A percentile compares a stretch with the other conserved stretches of the same genome.
phyloP scores from a whole-genome alignment of 108 stramenopile genomes.

The Pseudonitzschia multiseries region DNA sequence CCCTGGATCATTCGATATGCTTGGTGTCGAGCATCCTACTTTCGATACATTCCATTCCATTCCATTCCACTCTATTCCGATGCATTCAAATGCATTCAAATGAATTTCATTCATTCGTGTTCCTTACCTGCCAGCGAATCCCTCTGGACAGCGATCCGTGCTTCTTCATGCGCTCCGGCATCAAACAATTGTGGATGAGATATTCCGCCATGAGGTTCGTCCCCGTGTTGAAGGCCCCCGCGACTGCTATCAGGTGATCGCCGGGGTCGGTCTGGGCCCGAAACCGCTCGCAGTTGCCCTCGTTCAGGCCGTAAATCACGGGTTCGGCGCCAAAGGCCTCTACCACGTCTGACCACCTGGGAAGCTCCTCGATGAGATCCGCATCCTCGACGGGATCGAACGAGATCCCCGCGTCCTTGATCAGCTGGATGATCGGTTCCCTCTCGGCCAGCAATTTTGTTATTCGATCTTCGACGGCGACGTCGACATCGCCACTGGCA shows the following conservation, averaged over 20 bases:
- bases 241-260: conserved; percentile 39
- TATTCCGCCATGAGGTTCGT: conserved; percentile 78
- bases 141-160: conserved; percentile 38
- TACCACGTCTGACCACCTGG: conserved; percentile 41
- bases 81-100: too few relatives aligned
- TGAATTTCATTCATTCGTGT: too few relatives aligned
- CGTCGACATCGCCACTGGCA: neutral
- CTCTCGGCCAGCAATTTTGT: neutral
- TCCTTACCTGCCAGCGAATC: conserved; percentile 67
- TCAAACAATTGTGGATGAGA: conserved; percentile 62
- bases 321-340: conserved; percentile 45
- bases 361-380: conserved; percentile 31
- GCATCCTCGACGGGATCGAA: conserved; percentile 27
- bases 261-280: conserved; percentile 30
- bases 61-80: too few relatives aligned
- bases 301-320: conserved; percentile 43
- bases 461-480: neutral
- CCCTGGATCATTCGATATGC: too few relatives aligned
- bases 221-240: conserved; percentile 83
- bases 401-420: conserved; percentile 18
- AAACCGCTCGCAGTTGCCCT: conserved; percentile 35
- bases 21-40: too few relatives aligned
- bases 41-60: too few relatives aligned
- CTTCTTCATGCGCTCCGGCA: conserved; percentile 41
- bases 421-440: conserved; percentile 26